phyloP scores from a whole-genome alignment of 768 basidiomycete genomes.

The Tylopilus sp. region DNA sequence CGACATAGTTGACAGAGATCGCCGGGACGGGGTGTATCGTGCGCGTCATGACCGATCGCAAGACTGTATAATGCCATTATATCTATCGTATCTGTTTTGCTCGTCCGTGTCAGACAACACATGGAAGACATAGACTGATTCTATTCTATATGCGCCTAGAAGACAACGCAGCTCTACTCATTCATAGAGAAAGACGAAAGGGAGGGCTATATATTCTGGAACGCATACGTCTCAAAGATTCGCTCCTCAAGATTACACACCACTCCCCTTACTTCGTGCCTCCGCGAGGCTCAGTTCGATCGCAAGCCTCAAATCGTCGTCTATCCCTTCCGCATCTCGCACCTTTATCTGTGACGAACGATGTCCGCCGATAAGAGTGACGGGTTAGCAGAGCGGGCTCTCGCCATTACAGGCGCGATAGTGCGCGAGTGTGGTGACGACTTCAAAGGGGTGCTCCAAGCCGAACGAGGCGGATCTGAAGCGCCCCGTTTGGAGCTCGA shows the following conservation, averaged over 20 bases:
- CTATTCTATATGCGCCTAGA: neutral
- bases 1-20: conserved; percentile 79
- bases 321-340: conserved; percentile 39
- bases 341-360: conserved; percentile 4
- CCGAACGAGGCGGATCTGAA: conserved; percentile 24
- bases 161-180: conserved; percentile 1
- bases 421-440: conserved; percentile 15
- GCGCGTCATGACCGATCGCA: conserved; percentile 71
- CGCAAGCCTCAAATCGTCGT: conserved; percentile 62
- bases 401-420: conserved; percentile 7
- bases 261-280: conserved; percentile 12
- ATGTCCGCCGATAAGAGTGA: conserved; percentile 15
- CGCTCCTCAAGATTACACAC: conserved; percentile 4
- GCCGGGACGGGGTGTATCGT: conserved; percentile 96
- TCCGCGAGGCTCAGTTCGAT: conserved; percentile 72
- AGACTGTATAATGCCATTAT: conserved; percentile 40
- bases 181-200: neutral
- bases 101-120: neutral
- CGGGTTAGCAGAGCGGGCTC: conserved; percentile 7
- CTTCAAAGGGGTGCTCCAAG: conserved; percentile 40
- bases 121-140: neutral
- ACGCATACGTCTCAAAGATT: neutral
- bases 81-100: neutral
- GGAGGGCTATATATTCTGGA: neutral
- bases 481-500: conserved; percentile 20